Conservation (phyloP, 2,329 filamentous ascomycete genomes). For the Eurotiales sp. region DNA sequence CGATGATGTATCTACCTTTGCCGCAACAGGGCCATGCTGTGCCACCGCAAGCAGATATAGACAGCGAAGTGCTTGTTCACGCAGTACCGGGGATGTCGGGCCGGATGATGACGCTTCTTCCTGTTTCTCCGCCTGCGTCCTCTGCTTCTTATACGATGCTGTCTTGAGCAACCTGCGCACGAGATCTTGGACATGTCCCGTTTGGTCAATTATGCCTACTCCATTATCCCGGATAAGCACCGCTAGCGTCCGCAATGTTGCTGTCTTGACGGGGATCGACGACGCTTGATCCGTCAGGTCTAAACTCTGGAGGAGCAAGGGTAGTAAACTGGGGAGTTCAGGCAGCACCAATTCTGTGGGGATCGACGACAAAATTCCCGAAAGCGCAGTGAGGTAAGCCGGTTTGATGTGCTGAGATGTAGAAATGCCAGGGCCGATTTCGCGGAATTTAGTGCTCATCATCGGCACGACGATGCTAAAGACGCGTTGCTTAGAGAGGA, state of each 20-base stretch:
- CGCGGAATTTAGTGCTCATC: constrained; percentile 52
- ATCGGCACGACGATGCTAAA: constrained; percentile 58
- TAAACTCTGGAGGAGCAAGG: constrained; percentile 60
- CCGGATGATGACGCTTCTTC: not conserved
- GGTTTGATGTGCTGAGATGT: constrained; percentile 46
- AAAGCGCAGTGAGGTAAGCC: constrained; percentile 61
- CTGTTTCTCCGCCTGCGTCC: too few species aligned
- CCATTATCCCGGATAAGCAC: constrained; percentile 58
- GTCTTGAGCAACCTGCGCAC: constrained; percentile 55
- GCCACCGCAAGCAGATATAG: constrained; percentile 35
- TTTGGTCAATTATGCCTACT: constrained; percentile 44
- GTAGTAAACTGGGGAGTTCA: constrained; percentile 55
- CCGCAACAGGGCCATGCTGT: constrained; percentile 20
- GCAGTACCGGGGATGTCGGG: constrained; percentile 21
- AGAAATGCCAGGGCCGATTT: constrained; percentile 30
- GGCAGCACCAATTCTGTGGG: constrained; percentile 58
- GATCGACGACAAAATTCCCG: constrained; percentile 58
- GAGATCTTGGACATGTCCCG: constrained; percentile 56
- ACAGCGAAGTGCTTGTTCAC: constrained; percentile 35
- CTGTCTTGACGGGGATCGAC: constrained; percentile 51
- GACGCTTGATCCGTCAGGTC: constrained; percentile 34
- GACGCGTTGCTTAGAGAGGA: constrained; percentile 61
- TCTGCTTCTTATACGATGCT: constrained; percentile 24
- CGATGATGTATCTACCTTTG: not conserved
- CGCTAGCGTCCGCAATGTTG: constrained; percentile 57